Base-by-base conservation (phyloP, 1,284 basidiomycete species). In the Austroboletus olivaceoglutinosus region DNA sequence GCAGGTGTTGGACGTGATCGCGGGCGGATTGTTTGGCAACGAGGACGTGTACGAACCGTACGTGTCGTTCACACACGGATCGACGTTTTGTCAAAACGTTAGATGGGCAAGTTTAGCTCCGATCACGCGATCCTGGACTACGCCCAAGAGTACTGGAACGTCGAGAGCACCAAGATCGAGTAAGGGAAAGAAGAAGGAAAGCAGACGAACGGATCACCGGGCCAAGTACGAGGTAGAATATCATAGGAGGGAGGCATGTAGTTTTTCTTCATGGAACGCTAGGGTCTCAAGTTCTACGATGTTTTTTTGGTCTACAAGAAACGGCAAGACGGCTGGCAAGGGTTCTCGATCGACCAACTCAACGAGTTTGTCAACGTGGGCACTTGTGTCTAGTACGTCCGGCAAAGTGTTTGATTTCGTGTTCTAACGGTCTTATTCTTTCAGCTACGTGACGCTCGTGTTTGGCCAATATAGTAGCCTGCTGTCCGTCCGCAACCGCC, bases 81-180 rank as follows among this genome's bases (percentile, higher is more conserved):
- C n/a, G n/a, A n/a, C n/a, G n/a, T n/a, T n/a, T n/a, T n/a, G n/a
- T n/a, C n/a, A n/a, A 50, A 30, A 64, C 15, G 27, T 57, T 66
- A 90, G 82, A 96, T 95, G 93, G 93, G 92, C 70, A 93, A 93
- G 68, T 96, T 96, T 76, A 91, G 90, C 68, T 91, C 89, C 38
- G 93, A 96, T 67, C 82, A 93, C 50, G 90, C 91, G 4, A 93
- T 95, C 62, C 82, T 85, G 60, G 89, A 92, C 68, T 95, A 95
- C 60, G 92, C 91, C 2, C 83, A 90, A 70, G 85, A 83, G 59
- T 87, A 83, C 68, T 87, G 86, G 85, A 87, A 86, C 66, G 74
- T 88, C 42, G 85, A 87, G 61, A 69, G 71, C 43, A 60, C 60
- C 58, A 73, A 67, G 47, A 56, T 75, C n/a, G n/a, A n/a, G n/a